Evolutionary conservation across 345 rosid species (phyloP), one percentile per base, ranked within the genome.

Genomic region (Laguncularia racemosa): DNA sequence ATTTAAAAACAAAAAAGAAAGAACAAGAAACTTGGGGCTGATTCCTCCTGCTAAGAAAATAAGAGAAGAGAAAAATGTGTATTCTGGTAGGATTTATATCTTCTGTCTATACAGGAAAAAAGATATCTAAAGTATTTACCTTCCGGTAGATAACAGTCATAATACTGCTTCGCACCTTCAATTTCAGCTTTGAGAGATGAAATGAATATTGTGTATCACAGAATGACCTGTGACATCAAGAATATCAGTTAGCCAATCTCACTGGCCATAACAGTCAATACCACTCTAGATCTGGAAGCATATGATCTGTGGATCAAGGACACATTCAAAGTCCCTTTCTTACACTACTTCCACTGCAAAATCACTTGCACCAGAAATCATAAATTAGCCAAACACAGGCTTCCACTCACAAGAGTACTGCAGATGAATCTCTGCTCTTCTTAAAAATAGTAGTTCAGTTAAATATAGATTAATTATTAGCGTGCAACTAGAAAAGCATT

Each of bases 201-300:
- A 73, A 84, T 20, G 82, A 57, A 69, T 88, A 91, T 58, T 91
- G 96, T 47, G 96, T 82, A 76, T 91, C 98, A 56, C 80, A 78
- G 59, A 91, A 84, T 53, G 98, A 91, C 73, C 98, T 91, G 86
- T 72, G 72, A 58, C 56, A 71, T 76, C 63, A 52, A 52, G 47
- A 21, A 48, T 60, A 58, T 16, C 6, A 3, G 40, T 9, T 9
- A 33, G 28, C 28, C 28, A 33, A 33, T 33, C 40, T 53, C 50
- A 19, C 16, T 43, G 16, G 14, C 51, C 58, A 44, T 38, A 38
- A 33, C 58, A 13, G 47, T 19, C 28, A 21, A 43, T 52, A 21
- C 26, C 20, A 58, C 17, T 13, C 53, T 3, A 58, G 15, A 52
- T 60, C 16, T 50, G 20, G 23, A 40, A 61, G 45, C 46, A 13